Base-by-base conservation (phyloP, 163 green algal species). In the Chlamydomonas reinhardtii region DNA sequence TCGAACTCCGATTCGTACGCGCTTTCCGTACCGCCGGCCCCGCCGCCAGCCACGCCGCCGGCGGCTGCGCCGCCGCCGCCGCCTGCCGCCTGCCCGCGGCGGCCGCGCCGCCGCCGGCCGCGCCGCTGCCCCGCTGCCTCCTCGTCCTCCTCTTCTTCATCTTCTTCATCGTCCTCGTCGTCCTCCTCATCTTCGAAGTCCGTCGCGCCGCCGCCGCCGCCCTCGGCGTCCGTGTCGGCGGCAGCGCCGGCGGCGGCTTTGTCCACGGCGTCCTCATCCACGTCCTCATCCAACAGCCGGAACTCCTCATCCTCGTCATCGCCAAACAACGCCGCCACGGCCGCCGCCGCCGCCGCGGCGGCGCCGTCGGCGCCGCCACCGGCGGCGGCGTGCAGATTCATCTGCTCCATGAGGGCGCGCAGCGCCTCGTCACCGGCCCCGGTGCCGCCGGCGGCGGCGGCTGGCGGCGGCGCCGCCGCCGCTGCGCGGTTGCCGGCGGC, bases 281-380 rank as follows among this genome's bases (percentile, higher is more conserved):
- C 76, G 14, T 83, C 16, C 76, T 74, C 76, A 6, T 84, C 76
- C 65, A 84, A 29, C 22, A 75, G 43, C n/a, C 32, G 29, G 29
- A 75, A 75, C 39, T 75, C 76, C 9, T 84, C 76, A 31, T 74
- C 76, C 4, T 75, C 76, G 39, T 84, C 76, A 43, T 84, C 76
- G 2, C 76, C 76, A 27, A 84, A 84, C 66, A 84, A 17, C n/a
- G 61, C 76, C 43, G 76, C 39, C 65, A 84, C 65, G 24, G 48
- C 48, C 48, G 48, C 48, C 48, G 48, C 48, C 48, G 48, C 48
- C 11, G 73, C 34, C 16, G 39, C 73, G 19, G 8, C 76, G 62
- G 16, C 76, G 66, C 31, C 48, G 27, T 22, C 78, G 11, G 17
- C 66, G 1, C 24, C 68, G 4, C 29, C 20, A 48, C 66, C 34